Conservation (phyloP, 2,329 filamentous ascomycete species). For the Verticillium nonalfalfae region DNA sequence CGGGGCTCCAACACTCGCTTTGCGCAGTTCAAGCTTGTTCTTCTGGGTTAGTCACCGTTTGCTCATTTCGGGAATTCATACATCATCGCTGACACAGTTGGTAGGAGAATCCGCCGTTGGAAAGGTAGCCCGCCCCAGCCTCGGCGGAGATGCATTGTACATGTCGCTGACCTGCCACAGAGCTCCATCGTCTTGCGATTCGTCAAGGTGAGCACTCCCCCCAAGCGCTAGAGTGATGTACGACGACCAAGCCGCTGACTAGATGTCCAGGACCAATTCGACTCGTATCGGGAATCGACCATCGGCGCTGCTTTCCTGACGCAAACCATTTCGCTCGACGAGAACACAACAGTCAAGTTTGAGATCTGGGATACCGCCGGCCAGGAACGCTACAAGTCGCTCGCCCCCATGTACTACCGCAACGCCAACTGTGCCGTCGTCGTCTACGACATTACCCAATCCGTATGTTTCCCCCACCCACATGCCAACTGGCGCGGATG, state of each 20-base stretch:
- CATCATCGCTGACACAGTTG: slow-evolving; percentile 28
- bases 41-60: slow-evolving; percentile 65
- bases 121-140: slow-evolving; percentile 60
- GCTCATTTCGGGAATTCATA: neutral
- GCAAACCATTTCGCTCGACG: slow-evolving; percentile 96
- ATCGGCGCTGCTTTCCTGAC: slow-evolving; percentile 98
- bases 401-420: slow-evolving; percentile 99
- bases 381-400: slow-evolving; percentile 97
- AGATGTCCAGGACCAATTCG: slow-evolving; percentile 84
- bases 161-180: slow-evolving; percentile 34
- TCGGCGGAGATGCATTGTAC: neutral
- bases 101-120: slow-evolving; percentile 96
- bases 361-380: slow-evolving; percentile 99
- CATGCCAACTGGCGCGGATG: too few species aligned
- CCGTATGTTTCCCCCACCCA: slow-evolving; percentile 53
- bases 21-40: slow-evolving; percentile 97
- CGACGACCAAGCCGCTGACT: neutral
- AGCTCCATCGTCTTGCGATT: slow-evolving; percentile 97
- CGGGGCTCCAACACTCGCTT: slow-evolving; percentile 74
- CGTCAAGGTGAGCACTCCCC: slow-evolving; percentile 69
- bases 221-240: neutral
- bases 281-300: slow-evolving; percentile 92
- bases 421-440: slow-evolving; percentile 99
- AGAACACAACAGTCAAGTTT: slow-evolving; percentile 98
- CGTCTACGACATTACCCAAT: slow-evolving; percentile 98